Evolutionary conservation across 1,139 yeast genomes (phyloP).

Genomic region (Hyphopichia pseudoburtonii): DNA sequence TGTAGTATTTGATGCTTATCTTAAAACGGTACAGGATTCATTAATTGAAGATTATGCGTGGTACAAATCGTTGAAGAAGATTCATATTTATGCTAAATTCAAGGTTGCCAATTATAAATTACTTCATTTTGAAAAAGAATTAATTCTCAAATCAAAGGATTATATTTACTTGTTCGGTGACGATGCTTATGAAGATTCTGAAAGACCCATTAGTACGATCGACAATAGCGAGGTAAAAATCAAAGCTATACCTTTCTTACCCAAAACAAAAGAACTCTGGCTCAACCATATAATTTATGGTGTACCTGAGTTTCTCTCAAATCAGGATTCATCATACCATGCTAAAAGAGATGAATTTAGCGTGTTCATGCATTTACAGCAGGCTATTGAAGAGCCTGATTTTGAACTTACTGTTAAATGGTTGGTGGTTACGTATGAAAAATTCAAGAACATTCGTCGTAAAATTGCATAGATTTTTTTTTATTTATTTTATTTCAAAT

Average conservation of each 20-base stretch:
- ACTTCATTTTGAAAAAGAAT: slow-evolving; percentile 46
- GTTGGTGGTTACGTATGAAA: slow-evolving; percentile 30
- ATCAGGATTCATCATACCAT: slow-evolving; percentile 7
- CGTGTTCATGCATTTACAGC: slow-evolving; percentile 25
- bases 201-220: not conserved
- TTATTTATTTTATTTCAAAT: too few species aligned
- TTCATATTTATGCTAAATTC: slow-evolving; percentile 57
- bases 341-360: slow-evolving; percentile 9
- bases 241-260: not conserved
- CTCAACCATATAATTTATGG: slow-evolving; percentile 28
- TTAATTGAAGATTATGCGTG: slow-evolving; percentile 68
- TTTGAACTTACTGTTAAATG: slow-evolving; percentile 28
- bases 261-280: slow-evolving; percentile 12
- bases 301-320: slow-evolving; percentile 14
- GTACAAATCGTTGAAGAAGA: slow-evolving; percentile 59
- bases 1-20: slow-evolving; percentile 34
- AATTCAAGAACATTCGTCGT: slow-evolving; percentile 15
- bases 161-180: slow-evolving; percentile 17
- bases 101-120: slow-evolving; percentile 55
- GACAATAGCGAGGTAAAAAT: slow-evolving; percentile 3
- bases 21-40: slow-evolving; percentile 41
- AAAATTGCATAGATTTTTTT: slow-evolving; percentile 10
- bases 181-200: not conserved
- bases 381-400: slow-evolving; percentile 22
- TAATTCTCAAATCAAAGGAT: slow-evolving; percentile 24